These are phyloP conservation scores for Pistacia vera DNA, from an alignment of 345 rosid species.

Conservation along the genomic window DNA sequence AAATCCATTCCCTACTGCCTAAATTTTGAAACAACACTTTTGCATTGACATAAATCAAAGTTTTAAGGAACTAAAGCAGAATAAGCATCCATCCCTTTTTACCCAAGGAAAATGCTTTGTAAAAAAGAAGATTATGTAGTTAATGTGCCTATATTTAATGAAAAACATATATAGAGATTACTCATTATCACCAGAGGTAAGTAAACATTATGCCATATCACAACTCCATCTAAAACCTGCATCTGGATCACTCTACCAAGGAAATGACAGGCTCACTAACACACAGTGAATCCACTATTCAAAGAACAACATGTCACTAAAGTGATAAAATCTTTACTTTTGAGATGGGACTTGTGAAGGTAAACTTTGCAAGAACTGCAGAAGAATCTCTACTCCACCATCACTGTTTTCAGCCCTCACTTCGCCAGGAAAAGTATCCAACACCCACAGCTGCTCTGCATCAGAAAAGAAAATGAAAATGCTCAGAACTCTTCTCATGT, in stretches of 20 bases:
- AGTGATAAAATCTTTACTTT: slow-evolving; percentile 43
- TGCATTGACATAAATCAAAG: not conserved
- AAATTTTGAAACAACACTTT: not conserved
- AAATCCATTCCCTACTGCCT: not conserved
- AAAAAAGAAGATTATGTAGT: not conserved
- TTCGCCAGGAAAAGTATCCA: slow-evolving; percentile 95
- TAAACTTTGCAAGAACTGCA: slow-evolving; percentile 69
- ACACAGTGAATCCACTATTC: not conserved
- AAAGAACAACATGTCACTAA: not conserved
- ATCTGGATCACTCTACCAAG: not conserved
- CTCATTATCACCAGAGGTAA: not conserved
- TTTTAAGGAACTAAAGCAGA: not conserved
- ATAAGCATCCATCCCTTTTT: not conserved
- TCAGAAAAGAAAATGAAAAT: slow-evolving; percentile 33
- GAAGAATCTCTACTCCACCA: slow-evolving; percentile 91
- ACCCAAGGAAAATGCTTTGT: not conserved
- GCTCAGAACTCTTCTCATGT: slow-evolving; percentile 2
- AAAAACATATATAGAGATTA: not conserved
- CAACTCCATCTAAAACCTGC: not conserved
- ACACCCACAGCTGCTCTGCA: slow-evolving; percentile 96
- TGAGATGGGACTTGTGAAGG: slow-evolving; percentile 79
- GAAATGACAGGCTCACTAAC: not conserved
- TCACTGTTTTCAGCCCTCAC: slow-evolving; percentile 59
- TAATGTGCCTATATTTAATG: not conserved
- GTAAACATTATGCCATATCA: not conserved